A percentile compares a stretch with the other conserved stretches of the same genome.
Evolutionary conservation across 345 rosid genomes (phyloP).

Genomic region (Rubroshorea leprosula): DNA sequence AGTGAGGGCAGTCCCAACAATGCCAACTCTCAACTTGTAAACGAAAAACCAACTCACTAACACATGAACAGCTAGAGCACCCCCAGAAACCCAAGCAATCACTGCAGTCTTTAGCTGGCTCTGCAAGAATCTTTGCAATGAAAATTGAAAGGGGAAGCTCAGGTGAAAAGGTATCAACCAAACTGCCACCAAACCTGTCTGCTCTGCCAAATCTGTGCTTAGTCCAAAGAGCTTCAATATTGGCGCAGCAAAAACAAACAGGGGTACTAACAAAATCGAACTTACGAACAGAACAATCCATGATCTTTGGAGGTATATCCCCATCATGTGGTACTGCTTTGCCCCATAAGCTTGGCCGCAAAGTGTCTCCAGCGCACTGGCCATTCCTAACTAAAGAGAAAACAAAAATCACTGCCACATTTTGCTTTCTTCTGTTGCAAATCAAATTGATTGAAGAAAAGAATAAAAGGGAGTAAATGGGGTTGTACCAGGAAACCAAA

Average conservation of each 20-base stretch:
- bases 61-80: conserved; percentile 35
- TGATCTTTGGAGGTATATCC: conserved; percentile 50
- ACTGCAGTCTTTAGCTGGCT: conserved; percentile 48
- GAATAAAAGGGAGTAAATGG: not conserved
- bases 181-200: conserved; percentile 39
- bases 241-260: conserved; percentile 39
- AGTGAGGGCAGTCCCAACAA: conserved; percentile 41
- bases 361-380: conserved; percentile 50
- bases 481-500: conserved; percentile 44
- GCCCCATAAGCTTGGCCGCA: conserved; percentile 63
- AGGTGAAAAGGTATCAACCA: conserved; percentile 58
- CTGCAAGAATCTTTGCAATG: conserved; percentile 49
- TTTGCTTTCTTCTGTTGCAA: not conserved
- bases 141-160: conserved; percentile 53
- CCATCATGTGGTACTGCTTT: conserved; percentile 35
- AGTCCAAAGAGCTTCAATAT: conserved; percentile 50
- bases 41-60: conserved; percentile 47
- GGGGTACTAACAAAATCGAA: conserved; percentile 39
- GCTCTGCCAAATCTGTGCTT: conserved; percentile 38
- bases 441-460: not conserved
- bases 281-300: conserved; percentile 43
- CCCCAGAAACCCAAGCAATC: conserved; percentile 38
- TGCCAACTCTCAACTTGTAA: conserved; percentile 38
- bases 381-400: conserved; percentile 44
- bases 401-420: not conserved